These are phyloP conservation scores for Mycosarcoma maydis DNA, from an alignment of 1,284 basidiomycete genomes.

Conservation along the genomic window DNA sequence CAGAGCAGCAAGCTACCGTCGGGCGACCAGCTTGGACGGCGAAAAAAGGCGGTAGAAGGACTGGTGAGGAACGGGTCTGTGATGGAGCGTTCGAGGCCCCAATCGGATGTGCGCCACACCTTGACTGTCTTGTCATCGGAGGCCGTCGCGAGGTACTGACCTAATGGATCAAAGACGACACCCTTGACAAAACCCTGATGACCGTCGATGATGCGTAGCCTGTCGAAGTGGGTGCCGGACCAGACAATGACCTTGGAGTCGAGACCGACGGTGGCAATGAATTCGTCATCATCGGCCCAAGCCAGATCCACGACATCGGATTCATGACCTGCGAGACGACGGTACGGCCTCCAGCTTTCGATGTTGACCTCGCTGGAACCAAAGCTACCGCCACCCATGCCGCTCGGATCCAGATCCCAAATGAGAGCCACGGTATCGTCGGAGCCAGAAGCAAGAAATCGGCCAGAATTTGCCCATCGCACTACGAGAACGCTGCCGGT, in stretches of 20 bases:
- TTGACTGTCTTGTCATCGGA: conserved; percentile 96
- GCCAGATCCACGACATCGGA: conserved; percentile 91
- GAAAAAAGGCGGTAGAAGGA: conserved; percentile 93
- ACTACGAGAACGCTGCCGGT: conserved; percentile 92
- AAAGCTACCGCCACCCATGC: conserved; percentile 52
- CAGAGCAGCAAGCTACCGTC: conserved; percentile 97
- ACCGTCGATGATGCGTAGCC: conserved; percentile 79
- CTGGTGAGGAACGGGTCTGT: conserved; percentile 90
- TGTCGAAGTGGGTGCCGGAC: conserved; percentile 68
- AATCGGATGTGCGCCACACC: conserved; percentile 93
- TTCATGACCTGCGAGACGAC: conserved; percentile 85
- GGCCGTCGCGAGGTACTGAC: conserved; percentile 81
- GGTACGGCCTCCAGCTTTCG: conserved; percentile 96
- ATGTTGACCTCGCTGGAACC: conserved; percentile 69
- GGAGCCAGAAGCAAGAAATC: conserved; percentile 93
- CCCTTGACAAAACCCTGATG: conserved; percentile 98
- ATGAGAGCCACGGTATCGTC: conserved; percentile 96
- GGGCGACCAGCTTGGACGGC: conserved; percentile 95
- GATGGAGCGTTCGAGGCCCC: conserved; percentile 84
- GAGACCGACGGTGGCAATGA: conserved; percentile 90
- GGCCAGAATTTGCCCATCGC: conserved; percentile 93
- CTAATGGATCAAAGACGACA: conserved; percentile 97
- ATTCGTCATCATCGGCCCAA: conserved; percentile 83
- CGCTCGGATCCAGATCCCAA: conserved; percentile 83
- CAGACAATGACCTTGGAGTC: conserved; percentile 92